A percentile compares a stretch with the other conserved stretches of the same genome.
These are phyloP conservation scores for Pyropia yezoensis DNA, from an alignment of 23 red algal species.

Conservation along the genomic window DNA sequence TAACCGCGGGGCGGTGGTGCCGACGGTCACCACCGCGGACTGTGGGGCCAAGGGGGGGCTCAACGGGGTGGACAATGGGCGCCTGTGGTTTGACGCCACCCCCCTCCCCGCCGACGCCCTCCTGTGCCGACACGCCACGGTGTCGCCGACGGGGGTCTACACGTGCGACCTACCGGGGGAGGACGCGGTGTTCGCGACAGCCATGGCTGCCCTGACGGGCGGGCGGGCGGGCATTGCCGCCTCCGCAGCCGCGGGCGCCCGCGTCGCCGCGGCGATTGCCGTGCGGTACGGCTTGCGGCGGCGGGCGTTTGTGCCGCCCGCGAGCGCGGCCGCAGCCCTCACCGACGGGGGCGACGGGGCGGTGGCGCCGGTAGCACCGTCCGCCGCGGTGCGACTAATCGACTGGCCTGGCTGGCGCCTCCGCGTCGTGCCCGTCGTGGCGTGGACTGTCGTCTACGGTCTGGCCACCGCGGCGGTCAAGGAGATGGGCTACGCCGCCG, in stretches of 20 bases:
- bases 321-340: conserved; percentile 18
- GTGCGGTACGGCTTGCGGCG: conserved; percentile 66
- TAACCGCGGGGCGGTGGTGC: conserved; percentile 27
- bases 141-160: conserved; percentile 62
- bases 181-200: conserved; percentile 73
- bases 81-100: conserved; percentile 89
- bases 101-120: conserved; percentile 59
- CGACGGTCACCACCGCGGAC: conserved; percentile 60
- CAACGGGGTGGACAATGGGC: conserved; percentile 98
- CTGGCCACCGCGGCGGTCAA: no score
- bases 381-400: no score
- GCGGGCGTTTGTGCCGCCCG: conserved; percentile 38
- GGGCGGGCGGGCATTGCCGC: conserved; percentile 75
- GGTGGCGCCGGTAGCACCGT: no score
- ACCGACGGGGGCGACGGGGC: no score
- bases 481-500: no score
- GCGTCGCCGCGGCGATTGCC: conserved; percentile 79
- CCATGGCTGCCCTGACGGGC: conserved; percentile 66
- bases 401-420: no score
- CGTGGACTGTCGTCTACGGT: no score
- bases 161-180: conserved; percentile 34
- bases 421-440: no score
- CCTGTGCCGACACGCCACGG: conserved; percentile 49
- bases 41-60: conserved; percentile 87
- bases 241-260: conserved; percentile 50